A percentile compares a stretch with the other conserved stretches of the same genome.
Conservation (phyloP, 495 filamentous ascomycete species). For the Trichocladium uniseriatum region DNA sequence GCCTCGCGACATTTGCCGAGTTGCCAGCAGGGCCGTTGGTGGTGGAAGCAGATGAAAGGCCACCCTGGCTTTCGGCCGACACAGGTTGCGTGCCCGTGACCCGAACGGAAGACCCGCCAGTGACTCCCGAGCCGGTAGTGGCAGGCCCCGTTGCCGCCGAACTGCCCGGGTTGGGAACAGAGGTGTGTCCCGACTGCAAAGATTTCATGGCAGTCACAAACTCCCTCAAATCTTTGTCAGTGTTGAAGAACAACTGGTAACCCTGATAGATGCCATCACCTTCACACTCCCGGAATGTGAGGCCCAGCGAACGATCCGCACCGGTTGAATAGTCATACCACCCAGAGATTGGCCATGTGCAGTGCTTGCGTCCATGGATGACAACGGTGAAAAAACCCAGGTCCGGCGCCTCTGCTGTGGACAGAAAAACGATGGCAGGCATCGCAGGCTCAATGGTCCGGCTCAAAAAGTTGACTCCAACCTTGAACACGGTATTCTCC, state of each 20-base stretch:
- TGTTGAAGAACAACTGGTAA: neutral
- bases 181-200: neutral
- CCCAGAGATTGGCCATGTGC: constrained; percentile 2
- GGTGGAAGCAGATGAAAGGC: neutral
- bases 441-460: neutral
- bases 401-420: neutral
- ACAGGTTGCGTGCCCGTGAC: too few relatives aligned
- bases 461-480: neutral
- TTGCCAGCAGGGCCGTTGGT: neutral
- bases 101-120: too few relatives aligned
- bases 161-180: too few relatives aligned
- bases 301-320: neutral
- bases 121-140: too few relatives aligned
- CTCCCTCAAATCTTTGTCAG: neutral
- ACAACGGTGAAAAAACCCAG: constrained; percentile 4
- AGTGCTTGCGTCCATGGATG: neutral
- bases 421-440: constrained; percentile 1
- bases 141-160: too few relatives aligned
- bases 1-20: too few relatives aligned
- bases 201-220: neutral
- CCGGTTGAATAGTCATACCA: constrained; percentile 2
- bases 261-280: neutral
- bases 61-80: too few relatives aligned
- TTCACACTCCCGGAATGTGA: neutral
- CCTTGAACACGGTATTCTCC: neutral